A percentile compares a stretch with the other conserved stretches of the same genome.
Evolutionary conservation across 106 monocot genomes (phyloP).

Genomic region (Phalaenopsis equestris): DNA sequence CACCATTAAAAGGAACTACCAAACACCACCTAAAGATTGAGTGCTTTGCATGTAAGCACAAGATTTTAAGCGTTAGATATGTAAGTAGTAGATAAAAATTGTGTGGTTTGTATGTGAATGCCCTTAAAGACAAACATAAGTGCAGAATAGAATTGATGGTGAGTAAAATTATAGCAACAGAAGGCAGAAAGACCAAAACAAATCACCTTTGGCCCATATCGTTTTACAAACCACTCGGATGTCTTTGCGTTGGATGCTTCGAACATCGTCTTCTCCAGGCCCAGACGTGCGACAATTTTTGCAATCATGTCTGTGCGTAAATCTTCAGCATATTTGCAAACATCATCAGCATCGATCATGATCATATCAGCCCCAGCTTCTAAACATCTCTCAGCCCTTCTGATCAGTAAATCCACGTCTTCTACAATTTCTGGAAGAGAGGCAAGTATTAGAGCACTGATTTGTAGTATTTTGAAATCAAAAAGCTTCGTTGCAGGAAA

Average conservation of each 20-base stretch:
- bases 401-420: slow-evolving; percentile 70
- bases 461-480: no score
- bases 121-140: no score
- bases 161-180: neutral
- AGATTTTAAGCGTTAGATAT: no score
- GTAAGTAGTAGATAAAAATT: no score
- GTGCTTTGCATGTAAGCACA: no score
- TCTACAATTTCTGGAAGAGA: slow-evolving; percentile 52
- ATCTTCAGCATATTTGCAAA: slow-evolving; percentile 51
- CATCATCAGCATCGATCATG: slow-evolving; percentile 75
- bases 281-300: slow-evolving; percentile 64
- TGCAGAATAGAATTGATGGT: no score
- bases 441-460: neutral
- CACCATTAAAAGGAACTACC: no score
- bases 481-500: no score
- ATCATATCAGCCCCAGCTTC: slow-evolving; percentile 89
- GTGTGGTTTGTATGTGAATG: no score
- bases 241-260: slow-evolving; percentile 45
- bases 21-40: no score
- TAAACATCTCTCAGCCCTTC: slow-evolving; percentile 83
- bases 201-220: slow-evolving; percentile 65
- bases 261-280: slow-evolving; percentile 82
- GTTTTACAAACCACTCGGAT: slow-evolving; percentile 72
- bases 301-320: slow-evolving; percentile 69
- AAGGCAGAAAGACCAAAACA: neutral